Conservation (phyloP, 2,329 filamentous ascomycete genomes). For the Phyllosticta capitalensis region DNA sequence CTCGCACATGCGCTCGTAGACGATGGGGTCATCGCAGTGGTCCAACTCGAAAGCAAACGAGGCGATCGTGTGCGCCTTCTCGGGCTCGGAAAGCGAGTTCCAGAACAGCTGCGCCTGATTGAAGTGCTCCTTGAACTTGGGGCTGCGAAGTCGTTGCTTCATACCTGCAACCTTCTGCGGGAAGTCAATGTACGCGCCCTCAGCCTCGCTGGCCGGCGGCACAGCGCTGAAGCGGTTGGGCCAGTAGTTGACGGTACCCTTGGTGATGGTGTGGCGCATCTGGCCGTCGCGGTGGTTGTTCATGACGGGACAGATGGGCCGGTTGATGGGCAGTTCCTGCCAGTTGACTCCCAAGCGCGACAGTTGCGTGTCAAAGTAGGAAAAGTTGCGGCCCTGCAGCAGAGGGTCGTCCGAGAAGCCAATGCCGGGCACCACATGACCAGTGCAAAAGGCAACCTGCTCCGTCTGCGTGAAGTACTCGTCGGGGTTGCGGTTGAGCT, state of each 20-base stretch:
- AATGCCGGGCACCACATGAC: conserved; percentile 69
- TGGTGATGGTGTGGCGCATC: conserved; percentile 62
- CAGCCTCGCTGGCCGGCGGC: conserved; percentile 51
- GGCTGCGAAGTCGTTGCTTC: conserved; percentile 58
- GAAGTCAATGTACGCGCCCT: conserved; percentile 63
- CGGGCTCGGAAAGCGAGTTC: conserved; percentile 60
- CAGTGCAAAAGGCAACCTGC: conserved; percentile 74
- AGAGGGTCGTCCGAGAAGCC: conserved; percentile 70
- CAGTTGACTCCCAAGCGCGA: conserved; percentile 64
- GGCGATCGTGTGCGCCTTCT: conserved; percentile 53
- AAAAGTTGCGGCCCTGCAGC: conserved; percentile 62
- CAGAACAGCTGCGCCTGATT: conserved; percentile 75
- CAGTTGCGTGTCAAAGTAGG: conserved; percentile 59
- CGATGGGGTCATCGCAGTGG: conserved; percentile 69
- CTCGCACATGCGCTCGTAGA: conserved; percentile 61
- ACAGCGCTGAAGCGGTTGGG: conserved; percentile 59
- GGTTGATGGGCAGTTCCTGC: conserved; percentile 69
- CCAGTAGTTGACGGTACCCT: conserved; percentile 70
- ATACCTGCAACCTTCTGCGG: conserved; percentile 56
- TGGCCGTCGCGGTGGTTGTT: conserved; percentile 69
- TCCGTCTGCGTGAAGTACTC: conserved; percentile 78
- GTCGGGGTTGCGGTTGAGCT: conserved; percentile 70
- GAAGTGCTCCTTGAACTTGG: conserved; percentile 70
- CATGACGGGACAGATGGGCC: conserved; percentile 64
- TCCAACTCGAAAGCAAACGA: conserved; percentile 65